phyloP scores from a whole-genome alignment of 352 stramenopile genomes.

The Albugo candida region DNA sequence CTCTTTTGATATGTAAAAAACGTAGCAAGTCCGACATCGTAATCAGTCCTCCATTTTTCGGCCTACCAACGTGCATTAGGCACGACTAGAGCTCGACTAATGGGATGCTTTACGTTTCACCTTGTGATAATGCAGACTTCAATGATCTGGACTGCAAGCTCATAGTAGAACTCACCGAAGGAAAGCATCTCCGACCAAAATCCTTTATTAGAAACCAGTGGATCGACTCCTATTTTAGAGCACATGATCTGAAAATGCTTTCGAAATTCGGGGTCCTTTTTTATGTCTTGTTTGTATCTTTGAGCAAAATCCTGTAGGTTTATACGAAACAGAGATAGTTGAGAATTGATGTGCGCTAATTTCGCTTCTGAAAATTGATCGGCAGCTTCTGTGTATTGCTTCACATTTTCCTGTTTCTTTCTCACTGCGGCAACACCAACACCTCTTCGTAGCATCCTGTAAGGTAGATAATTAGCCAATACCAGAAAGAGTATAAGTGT shows the following conservation, averaged over 20 bases:
- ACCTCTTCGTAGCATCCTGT: slow-evolving; percentile 7
- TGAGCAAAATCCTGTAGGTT: slow-evolving; percentile 84
- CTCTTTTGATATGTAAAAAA: slow-evolving; percentile 46
- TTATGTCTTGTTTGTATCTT: slow-evolving; percentile 91
- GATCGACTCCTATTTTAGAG: slow-evolving; percentile 91
- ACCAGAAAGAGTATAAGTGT: too few species aligned
- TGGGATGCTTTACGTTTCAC: slow-evolving; percentile 6
- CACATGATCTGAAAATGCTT: slow-evolving; percentile 93
- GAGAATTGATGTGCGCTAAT: slow-evolving; percentile 51
- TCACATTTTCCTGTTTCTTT: slow-evolving; percentile 76
- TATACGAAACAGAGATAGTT: slow-evolving; percentile 82
- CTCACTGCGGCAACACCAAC: slow-evolving; percentile 72
- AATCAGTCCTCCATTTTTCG: slow-evolving; percentile 70
- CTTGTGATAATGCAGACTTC: slow-evolving; percentile 92
- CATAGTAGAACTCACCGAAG: slow-evolving; percentile 98
- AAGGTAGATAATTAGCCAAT: too few species aligned
- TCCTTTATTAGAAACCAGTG: slow-evolving; percentile 91
- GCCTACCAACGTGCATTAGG: slow-evolving; percentile 9
- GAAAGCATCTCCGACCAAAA: slow-evolving; percentile 96
- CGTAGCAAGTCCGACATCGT: slow-evolving; percentile 61
- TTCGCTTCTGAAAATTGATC: slow-evolving; percentile 67
- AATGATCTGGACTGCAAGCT: slow-evolving; percentile 97
- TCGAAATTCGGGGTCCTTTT: slow-evolving; percentile 87
- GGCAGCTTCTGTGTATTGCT: slow-evolving; percentile 71
- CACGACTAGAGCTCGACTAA: background rate